Percentiles rank a stretch among this genome's conserved stretches.
These are phyloP conservation scores for Xylaria castorea DNA, from an alignment of 495 filamentous ascomycete species.

Conservation along the genomic window DNA sequence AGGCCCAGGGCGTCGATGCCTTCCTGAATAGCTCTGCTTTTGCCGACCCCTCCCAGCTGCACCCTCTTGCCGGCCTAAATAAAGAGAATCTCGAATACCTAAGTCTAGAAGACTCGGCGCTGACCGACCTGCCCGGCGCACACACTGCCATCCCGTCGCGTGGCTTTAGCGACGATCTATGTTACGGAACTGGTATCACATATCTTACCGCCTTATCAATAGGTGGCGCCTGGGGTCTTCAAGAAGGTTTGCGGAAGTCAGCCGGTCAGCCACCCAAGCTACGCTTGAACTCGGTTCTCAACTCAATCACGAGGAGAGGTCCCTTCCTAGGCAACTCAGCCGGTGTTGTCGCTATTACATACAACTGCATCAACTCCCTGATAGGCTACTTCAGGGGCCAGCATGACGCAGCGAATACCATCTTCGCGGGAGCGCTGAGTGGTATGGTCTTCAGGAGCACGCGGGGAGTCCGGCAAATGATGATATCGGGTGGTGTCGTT, in stretches of 20 bases:
- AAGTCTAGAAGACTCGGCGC: conserved; percentile 86
- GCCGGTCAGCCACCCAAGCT: conserved; percentile 82
- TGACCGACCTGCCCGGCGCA: conserved; percentile 85
- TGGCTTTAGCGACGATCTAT: conserved; percentile 97
- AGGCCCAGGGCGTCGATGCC: conserved; percentile 78
- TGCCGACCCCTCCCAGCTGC: conserved; percentile 83
- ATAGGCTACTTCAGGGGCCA: conserved; percentile 86
- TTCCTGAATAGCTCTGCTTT: conserved; percentile 75
- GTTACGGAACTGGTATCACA: conserved; percentile 93
- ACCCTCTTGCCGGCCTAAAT: conserved; percentile 94
- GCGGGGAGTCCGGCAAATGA: conserved; percentile 84
- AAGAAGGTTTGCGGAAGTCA: conserved; percentile 81
- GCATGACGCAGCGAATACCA: conserved; percentile 88
- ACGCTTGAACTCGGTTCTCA: conserved; percentile 89
- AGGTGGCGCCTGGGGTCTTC: conserved; percentile 89
- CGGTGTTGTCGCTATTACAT: conserved; percentile 92
- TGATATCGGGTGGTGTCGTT: conserved; percentile 89
- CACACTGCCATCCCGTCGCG: conserved; percentile 89
- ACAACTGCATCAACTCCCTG: conserved; percentile 91
- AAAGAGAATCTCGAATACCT: conserved; percentile 93
- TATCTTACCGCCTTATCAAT: conserved; percentile 86
- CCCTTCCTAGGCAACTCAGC: conserved; percentile 98
- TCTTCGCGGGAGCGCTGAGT: conserved; percentile 81
- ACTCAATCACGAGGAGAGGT: conserved; percentile 87
- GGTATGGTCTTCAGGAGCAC: conserved; percentile 98